These are phyloP conservation scores for Paramecium biaurelia DNA, from an alignment of 73 alveolate genomes.

Conservation along the genomic window DNA sequence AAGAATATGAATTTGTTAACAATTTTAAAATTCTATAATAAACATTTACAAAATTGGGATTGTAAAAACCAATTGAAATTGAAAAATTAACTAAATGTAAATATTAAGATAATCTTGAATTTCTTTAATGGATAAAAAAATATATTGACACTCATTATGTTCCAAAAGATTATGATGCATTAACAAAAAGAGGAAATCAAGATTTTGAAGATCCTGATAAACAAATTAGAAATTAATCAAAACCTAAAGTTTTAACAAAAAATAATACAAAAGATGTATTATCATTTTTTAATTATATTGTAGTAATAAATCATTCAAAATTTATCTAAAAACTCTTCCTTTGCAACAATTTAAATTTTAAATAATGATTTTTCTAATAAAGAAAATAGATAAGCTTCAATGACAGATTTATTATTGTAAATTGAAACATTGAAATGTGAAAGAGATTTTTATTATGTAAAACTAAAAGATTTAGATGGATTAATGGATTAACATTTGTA, in stretches of 20 bases:
- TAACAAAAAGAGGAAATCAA: constrained; percentile 24
- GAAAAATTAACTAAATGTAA: constrained; percentile 60
- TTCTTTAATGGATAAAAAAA: constrained; percentile 53
- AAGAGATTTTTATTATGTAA: constrained; percentile 55
- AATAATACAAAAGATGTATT: not conserved
- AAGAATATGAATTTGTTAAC: constrained; percentile 59
- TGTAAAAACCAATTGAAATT: constrained; percentile 52
- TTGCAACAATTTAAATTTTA: not conserved
- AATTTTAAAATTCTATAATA: constrained; percentile 54
- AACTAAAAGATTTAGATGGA: constrained; percentile 52
- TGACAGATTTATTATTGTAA: not conserved
- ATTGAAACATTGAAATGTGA: constrained; percentile 44
- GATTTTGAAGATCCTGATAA: constrained; percentile 53
- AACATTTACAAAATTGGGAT: constrained; percentile 52
- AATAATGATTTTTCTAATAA: not conserved
- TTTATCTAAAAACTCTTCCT: constrained; percentile 33
- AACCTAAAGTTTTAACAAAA: constrained; percentile 6
- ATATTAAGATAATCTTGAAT: constrained; percentile 61
- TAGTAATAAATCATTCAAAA: constrained; percentile 22
- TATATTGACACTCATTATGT: constrained; percentile 41
- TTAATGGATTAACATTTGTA: constrained; percentile 15
- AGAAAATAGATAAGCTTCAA: constrained; percentile 6
- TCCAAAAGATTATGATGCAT: constrained; percentile 61
- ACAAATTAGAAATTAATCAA: constrained; percentile 38
- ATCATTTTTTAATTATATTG: not conserved